Percentiles rank a stretch among this genome's conserved stretches.
Conservation (phyloP, 257 asterid genomes). For the Avicennia marina region DNA sequence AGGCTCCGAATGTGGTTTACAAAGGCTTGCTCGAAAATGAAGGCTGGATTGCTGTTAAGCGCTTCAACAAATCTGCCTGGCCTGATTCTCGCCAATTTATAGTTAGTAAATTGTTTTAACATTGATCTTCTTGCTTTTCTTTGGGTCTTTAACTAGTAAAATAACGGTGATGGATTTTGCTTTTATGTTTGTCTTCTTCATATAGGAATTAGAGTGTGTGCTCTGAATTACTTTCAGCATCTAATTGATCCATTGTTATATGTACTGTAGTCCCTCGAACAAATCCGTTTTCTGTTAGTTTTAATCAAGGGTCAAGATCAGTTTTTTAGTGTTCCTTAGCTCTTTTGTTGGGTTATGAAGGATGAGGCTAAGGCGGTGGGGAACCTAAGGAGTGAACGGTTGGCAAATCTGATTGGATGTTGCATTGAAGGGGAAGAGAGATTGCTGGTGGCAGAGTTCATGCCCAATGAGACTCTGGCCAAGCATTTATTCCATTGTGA, state of each 20-base stretch:
- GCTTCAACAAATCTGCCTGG: slow-evolving; percentile 67
- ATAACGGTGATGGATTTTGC: no score
- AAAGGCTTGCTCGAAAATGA: slow-evolving; percentile 45
- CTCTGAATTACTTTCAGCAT: no score
- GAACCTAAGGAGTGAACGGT: slow-evolving; percentile 44
- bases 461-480: slow-evolving; percentile 60
- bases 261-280: no score
- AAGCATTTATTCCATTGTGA: slow-evolving; percentile 60
- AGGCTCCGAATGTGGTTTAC: slow-evolving; percentile 64
- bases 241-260: no score
- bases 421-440: slow-evolving; percentile 58
- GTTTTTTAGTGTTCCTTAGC: not conserved
- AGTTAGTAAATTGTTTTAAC: no score
- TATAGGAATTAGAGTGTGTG: no score
- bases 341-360: slow-evolving; percentile 3
- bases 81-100: slow-evolving; percentile 59
- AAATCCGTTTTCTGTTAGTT: no score
- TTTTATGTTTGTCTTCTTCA: no score
- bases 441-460: slow-evolving; percentile 58
- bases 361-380: slow-evolving; percentile 62
- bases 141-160: no score
- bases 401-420: slow-evolving; percentile 53
- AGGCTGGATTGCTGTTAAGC: slow-evolving; percentile 51
- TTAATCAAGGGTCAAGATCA: slow-evolving; percentile 11
- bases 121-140: no score